Percentiles rank a stretch among this genome's conserved stretches.
phyloP scores from a whole-genome alignment of 176 grass and related monocot genomes.

The Zoysia japonica region DNA sequence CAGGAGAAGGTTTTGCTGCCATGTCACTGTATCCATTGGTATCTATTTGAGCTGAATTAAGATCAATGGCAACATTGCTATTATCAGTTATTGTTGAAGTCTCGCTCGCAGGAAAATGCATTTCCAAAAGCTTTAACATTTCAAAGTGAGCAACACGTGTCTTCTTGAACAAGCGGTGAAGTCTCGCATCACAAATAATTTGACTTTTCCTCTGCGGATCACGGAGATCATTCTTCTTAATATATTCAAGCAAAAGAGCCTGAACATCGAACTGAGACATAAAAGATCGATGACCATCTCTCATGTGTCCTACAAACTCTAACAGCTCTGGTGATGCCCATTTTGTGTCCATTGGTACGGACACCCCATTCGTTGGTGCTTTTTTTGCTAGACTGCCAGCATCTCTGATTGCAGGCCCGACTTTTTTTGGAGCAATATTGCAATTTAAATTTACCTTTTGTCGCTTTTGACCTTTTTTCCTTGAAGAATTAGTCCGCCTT shows the following conservation, averaged over 20 bases:
- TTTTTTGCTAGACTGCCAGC: conserved; percentile 34
- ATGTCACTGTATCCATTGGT: conserved; percentile 54
- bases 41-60: conserved; percentile 66
- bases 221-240: conserved; percentile 90
- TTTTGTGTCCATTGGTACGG: conserved; percentile 41
- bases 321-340: conserved; percentile 91
- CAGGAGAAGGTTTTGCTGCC: conserved; percentile 42
- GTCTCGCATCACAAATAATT: conserved; percentile 86
- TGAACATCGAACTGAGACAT: conserved; percentile 86
- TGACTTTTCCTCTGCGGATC: conserved; percentile 93
- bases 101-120: conserved; percentile 78
- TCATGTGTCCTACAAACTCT: conserved; percentile 89
- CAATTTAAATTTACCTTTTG: conserved; percentile 35
- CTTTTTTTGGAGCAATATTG: conserved; percentile 43
- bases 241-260: conserved; percentile 87
- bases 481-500: conserved; percentile 49
- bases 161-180: conserved; percentile 79
- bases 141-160: conserved; percentile 92
- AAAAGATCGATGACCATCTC: conserved; percentile 64
- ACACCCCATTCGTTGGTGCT: conserved; percentile 42
- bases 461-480: conserved; percentile 62
- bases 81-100: conserved; percentile 48
- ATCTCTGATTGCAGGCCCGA: conserved; percentile 24
- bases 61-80: conserved; percentile 36
- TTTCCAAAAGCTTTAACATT: conserved; percentile 95